Percentiles rank a stretch among this genome's conserved stretches.
Evolutionary conservation across 2,329 filamentous ascomycete genomes (phyloP).

Genomic region (Colletotrichum caudatum): DNA sequence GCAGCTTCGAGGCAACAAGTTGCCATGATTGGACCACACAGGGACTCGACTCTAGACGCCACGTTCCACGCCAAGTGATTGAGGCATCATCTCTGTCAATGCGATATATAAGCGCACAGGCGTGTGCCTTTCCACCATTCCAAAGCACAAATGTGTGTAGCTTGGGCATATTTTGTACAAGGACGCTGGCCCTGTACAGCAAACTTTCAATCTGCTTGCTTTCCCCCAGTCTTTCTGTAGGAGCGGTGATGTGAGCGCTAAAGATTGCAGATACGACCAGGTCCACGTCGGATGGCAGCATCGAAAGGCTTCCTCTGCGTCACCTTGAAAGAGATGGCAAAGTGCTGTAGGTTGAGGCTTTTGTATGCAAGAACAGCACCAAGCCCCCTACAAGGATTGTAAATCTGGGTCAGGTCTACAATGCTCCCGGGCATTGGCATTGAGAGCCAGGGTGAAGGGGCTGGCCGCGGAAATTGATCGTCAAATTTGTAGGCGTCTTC

Average conservation of each 20-base stretch:
- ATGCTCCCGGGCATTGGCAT: too few species aligned
- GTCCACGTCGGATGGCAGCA: background rate
- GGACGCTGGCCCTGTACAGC: background rate
- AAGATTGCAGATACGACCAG: background rate
- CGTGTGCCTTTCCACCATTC: background rate
- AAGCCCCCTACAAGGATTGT: too few species aligned
- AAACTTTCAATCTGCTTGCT: background rate
- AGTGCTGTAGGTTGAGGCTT: background rate
- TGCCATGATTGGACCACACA: background rate
- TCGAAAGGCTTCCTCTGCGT: background rate
- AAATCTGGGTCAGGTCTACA: too few species aligned
- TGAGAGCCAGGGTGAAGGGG: too few species aligned
- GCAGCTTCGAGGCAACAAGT: background rate
- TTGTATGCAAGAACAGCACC: background rate
- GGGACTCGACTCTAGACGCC: background rate
- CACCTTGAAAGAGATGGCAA: background rate
- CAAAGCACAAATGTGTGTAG: background rate
- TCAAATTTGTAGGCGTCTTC: too few species aligned
- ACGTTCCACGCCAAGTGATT: background rate
- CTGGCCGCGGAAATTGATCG: too few species aligned
- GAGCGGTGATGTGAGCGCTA: background rate
- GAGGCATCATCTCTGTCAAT: background rate
- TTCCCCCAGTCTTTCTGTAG: background rate
- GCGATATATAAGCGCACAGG: background rate
- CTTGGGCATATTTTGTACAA: background rate